phyloP scores from a whole-genome alignment of 495 filamentous ascomycete genomes.

The Aspergillus panamensis region DNA sequence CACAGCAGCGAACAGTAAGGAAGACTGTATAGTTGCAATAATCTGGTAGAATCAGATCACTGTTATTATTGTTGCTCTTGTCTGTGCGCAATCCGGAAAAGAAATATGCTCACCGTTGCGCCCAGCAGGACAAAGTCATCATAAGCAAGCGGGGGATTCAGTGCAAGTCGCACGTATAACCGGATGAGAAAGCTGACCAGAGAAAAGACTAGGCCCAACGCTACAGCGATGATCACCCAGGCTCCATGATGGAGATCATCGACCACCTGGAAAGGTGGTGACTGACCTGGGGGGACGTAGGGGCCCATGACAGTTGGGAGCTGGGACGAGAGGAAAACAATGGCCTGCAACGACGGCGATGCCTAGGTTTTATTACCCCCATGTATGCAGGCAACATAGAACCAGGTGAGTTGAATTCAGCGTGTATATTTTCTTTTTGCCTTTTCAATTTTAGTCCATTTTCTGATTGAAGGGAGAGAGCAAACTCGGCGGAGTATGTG shows the following conservation, averaged over 20 bases:
- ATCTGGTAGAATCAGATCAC: slow-evolving; percentile 20
- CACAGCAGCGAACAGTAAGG: slow-evolving; percentile 34
- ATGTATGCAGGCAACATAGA: slow-evolving; percentile 5
- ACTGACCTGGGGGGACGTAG: slow-evolving; percentile 36
- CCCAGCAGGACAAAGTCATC: slow-evolving; percentile 41
- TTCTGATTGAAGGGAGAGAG: neutral
- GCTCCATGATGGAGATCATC: slow-evolving; percentile 42
- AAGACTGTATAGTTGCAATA: slow-evolving; percentile 34
- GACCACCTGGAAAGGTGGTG: slow-evolving; percentile 40
- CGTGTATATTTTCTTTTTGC: slow-evolving; percentile 1
- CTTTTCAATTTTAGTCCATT: slow-evolving; percentile 1
- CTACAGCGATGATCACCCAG: slow-evolving; percentile 46
- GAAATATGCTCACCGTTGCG: slow-evolving; percentile 33
- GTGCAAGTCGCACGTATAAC: slow-evolving; percentile 40
- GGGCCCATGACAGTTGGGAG: slow-evolving; percentile 27
- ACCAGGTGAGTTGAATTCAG: neutral
- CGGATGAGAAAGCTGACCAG: slow-evolving; percentile 44
- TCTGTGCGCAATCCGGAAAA: neutral
- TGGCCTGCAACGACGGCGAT: neutral
- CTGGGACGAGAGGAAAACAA: neutral
- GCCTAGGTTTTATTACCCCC: slow-evolving; percentile 11
- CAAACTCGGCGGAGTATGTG: neutral
- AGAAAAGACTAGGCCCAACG: slow-evolving; percentile 47
- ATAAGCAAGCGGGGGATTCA: slow-evolving; percentile 36
- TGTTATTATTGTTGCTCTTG: neutral